Evolutionary conservation across 169 alveolate species (phyloP), one percentile per base, ranked within the genome.

Genomic region (Cryptosporidium ubiquitum): DNA sequence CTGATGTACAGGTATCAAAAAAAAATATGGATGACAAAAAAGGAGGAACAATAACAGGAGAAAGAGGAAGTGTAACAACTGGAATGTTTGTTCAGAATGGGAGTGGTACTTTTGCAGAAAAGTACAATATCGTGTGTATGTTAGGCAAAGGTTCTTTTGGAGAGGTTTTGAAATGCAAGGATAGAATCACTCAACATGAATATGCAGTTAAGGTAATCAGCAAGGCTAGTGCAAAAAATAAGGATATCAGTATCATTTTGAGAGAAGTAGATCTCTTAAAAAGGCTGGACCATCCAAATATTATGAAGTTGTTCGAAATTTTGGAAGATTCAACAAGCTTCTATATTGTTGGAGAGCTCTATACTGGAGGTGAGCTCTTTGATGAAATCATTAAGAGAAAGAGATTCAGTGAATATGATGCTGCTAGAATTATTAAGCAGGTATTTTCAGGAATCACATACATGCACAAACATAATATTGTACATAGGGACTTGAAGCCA

Each of bases 281-380:
- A 85, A 85, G 91, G 86, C 93, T 96, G 71, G 98, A 96, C 75
- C 98, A 96, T 68, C 97, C 97, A 33, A 94, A 96, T 84, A 96
- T 96, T 71, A 95, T 96, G 98, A 95, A 95, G 86, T 86, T 96
- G 20, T 96, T 92, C 86, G 98, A 96, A 85, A 94, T 95, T 86
- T 96, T 92, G 91, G 98, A 96, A 70, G 98, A 96, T 71, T 92
- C 92, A 52, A 94, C 93, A 75, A 95, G 95, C 92, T 96, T 91
- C 92, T 95, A 96, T 74, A 91, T 96, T 51, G 98, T 96, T 31
- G 93, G 95, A 26, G 99, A 97, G 92, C 95, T 95, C 23, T 95
- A 96, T 93, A 92, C 98, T 6, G 99, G 99, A 10, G 99, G 99
- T 5, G 99, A 97, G 91, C 92, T 97, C 55, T 97, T 96, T 93